A percentile compares a stretch with the other conserved stretches of the same genome.
Evolutionary conservation across 2,329 filamentous ascomycete species (phyloP).

Genomic region (Chrysosphaeria jannelii): DNA sequence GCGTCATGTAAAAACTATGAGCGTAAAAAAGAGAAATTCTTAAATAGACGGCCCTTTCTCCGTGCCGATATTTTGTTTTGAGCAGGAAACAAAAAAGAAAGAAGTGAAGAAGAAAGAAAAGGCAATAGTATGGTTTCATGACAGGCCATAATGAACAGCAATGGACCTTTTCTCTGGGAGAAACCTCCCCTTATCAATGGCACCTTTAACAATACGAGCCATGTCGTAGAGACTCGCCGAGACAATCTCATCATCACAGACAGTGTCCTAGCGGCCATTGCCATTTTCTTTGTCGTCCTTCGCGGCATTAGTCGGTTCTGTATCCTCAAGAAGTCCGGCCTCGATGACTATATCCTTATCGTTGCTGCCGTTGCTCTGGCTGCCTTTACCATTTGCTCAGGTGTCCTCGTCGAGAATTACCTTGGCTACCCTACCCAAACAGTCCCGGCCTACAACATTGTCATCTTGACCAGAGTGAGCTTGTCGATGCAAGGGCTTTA

Average conservation of each 20-base stretch:
- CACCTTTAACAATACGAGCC: no score
- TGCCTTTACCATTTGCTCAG: slow-evolving; percentile 4
- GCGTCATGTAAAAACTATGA: no score
- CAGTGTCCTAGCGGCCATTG: slow-evolving; percentile 1
- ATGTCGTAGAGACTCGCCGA: slow-evolving; percentile 1
- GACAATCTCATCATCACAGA: background rate
- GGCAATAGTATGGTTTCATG: no score
- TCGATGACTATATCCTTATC: slow-evolving; percentile 6
- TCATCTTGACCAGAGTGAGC: slow-evolving; percentile 3
- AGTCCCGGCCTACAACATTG: slow-evolving; percentile 2
- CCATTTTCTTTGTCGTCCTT: slow-evolving; percentile 4
- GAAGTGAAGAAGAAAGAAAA: no score
- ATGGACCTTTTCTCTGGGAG: no score
- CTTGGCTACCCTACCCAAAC: background rate
- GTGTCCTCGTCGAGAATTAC: background rate
- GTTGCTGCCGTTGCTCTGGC: slow-evolving; percentile 4
- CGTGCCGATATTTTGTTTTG: no score
- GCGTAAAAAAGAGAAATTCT: no score
- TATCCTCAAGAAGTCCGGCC: slow-evolving; percentile 5
- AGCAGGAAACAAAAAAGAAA: no score
- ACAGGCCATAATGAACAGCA: no score
- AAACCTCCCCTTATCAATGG: no score
- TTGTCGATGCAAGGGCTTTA: slow-evolving; percentile 12
- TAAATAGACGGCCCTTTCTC: no score
- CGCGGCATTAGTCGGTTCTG: slow-evolving; percentile 5